Conservation (phyloP, 441 rosid species). For the Gossypium trilobum region DNA sequence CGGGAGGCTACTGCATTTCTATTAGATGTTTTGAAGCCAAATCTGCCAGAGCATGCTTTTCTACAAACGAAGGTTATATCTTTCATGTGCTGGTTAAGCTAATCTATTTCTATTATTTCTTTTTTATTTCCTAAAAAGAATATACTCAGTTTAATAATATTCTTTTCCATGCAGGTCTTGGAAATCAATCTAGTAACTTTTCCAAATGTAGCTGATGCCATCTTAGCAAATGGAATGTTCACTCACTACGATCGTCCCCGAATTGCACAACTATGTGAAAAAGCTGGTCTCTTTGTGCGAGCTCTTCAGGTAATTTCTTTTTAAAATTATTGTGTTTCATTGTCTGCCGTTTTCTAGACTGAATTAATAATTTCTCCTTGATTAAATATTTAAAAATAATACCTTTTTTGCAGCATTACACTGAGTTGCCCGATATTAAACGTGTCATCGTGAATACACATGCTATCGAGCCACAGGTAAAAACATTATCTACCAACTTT, state of each 20-base stretch:
- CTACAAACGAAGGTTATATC: constrained; percentile 85
- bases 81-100: background rate
- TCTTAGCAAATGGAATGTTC: constrained; percentile 97
- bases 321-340: background rate
- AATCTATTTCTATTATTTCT: background rate
- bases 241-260: constrained; percentile 96
- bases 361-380: background rate
- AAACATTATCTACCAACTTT: constrained; percentile 12
- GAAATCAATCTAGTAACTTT: constrained; percentile 96
- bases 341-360: background rate
- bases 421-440: constrained; percentile 74
- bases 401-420: constrained; percentile 56
- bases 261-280: constrained; percentile 93
- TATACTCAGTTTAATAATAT: constrained; percentile 17
- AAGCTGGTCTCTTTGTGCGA: constrained; percentile 82
- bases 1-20: constrained; percentile 99
- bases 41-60: constrained; percentile 85
- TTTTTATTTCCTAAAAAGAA: background rate
- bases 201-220: constrained; percentile 98
- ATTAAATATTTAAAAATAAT: background rate
- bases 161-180: constrained; percentile 50
- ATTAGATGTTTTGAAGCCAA: constrained; percentile 94
- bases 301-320: constrained; percentile 62
- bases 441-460: constrained; percentile 86
- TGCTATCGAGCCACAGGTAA: constrained; percentile 88